Percentiles rank a stretch among this genome's conserved stretches.
Evolutionary conservation across 1,284 basidiomycete species (phyloP).

Genomic region (Microbotryum violaceum): DNA sequence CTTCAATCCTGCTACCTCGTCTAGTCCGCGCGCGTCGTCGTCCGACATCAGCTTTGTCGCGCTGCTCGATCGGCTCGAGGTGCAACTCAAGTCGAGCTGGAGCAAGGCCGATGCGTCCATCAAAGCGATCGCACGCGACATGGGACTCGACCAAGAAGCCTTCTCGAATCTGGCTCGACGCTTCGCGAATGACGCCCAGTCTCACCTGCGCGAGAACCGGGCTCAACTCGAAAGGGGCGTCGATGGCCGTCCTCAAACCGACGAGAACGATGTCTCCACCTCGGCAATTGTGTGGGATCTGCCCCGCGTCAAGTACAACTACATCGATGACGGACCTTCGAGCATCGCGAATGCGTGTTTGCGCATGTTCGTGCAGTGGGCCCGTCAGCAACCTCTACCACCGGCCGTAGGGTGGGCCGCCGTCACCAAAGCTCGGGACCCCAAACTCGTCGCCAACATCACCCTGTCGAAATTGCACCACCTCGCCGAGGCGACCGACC

Average conservation of each 20-base stretch:
- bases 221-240: not conserved
- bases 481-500: conserved; percentile 41
- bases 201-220: no score
- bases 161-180: not conserved
- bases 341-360: conserved; percentile 13
- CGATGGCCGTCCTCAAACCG: not conserved
- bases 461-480: conserved; percentile 32
- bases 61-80: conserved; percentile 7
- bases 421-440: not conserved
- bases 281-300: conserved; percentile 11
- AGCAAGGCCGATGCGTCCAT: not conserved
- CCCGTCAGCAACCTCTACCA: not conserved
- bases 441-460: not conserved
- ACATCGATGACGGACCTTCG: conserved; percentile 7
- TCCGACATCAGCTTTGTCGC: conserved; percentile 5
- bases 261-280: not conserved
- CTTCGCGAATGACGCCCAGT: conserved; percentile 2
- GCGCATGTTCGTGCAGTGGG: conserved; percentile 17
- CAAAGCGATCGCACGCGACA: conserved; percentile 4
- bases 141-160: conserved; percentile 6
- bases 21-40: not conserved
- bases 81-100: conserved; percentile 21
- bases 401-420: not conserved
- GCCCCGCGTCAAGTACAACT: conserved; percentile 3
- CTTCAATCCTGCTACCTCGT: no score